phyloP scores from a whole-genome alignment of 1,139 yeast species.

The Petasospora fabianii region DNA sequence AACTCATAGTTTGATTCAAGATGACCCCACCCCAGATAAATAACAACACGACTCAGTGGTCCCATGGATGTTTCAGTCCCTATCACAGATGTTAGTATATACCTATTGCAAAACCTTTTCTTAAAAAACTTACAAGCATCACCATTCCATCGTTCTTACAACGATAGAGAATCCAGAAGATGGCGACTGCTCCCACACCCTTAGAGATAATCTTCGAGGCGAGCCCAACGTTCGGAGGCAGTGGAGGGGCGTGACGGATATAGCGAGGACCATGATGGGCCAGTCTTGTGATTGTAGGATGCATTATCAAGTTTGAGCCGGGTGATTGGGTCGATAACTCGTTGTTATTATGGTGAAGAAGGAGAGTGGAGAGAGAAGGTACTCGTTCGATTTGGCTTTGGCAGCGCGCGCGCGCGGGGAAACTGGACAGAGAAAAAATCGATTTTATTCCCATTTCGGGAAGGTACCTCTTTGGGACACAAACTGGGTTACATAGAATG shows the following conservation, averaged over 20 bases:
- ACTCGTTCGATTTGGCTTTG: too few relatives aligned
- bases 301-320: too few relatives aligned
- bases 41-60: conserved; percentile 14
- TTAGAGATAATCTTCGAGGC: conserved; percentile 19
- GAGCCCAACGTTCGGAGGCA: conserved; percentile 22
- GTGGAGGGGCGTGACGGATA: conserved; percentile 25
- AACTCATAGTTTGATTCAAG: too few relatives aligned
- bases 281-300: not conserved
- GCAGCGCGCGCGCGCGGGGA: too few relatives aligned
- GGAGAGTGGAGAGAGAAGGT: too few relatives aligned
- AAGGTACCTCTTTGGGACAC: too few relatives aligned
- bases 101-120: too few relatives aligned
- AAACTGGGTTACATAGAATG: too few relatives aligned
- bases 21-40: not conserved
- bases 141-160: conserved; percentile 25
- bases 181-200: conserved; percentile 23
- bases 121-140: conserved; percentile 21
- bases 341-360: too few relatives aligned
- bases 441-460: too few relatives aligned
- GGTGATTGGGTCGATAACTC: not conserved
- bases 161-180: conserved; percentile 26
- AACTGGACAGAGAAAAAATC: too few relatives aligned
- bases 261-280: conserved; percentile 19
- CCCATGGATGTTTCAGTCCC: conserved; percentile 28
- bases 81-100: too few relatives aligned